Evolutionary conservation across 2,329 filamentous ascomycete genomes (phyloP), one percentile per base, ranked within the genome.

Genomic region (Colletotrichum graminicola): DNA sequence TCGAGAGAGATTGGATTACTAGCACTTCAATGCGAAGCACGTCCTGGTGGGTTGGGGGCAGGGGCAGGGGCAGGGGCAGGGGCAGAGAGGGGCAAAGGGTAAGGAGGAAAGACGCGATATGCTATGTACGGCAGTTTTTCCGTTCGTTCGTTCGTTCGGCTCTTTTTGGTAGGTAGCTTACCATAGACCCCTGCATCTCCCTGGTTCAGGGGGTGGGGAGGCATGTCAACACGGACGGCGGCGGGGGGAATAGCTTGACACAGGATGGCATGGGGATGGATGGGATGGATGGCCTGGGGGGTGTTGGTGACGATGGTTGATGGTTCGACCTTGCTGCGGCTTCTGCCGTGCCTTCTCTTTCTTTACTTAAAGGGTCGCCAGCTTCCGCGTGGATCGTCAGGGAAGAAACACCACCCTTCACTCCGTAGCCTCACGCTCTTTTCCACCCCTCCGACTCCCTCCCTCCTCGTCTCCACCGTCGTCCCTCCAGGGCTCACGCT

Each of bases 331-430:
- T 21, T n/a, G 43, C 43, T n/a, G 43, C 43, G 43, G 18, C 43
- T 43, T 43, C 41, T 43, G 2, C 36, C 12, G 14, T 4, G 14
- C 3, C 43, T 45, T 41, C 23, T 52, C 14, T 32, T 34, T 41
- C 10, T 68, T 68, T 69, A 64, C 61, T 72, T 72, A 69, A 70
- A 21, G n/a, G 45, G 47, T 49, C 55, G 39, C 21, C 16, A 14
- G 6, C n/a, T 43, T 3, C 36, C 34, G 23, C 49, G 36, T 18
- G 1, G 16, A 41, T 41, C 18, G 0, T 7, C 23, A 29, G 14
- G 23, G 18, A 18, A 43, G 29, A 32, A 23, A 43, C 34, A 32
- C 4, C 34, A 10, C 34, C 23, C 16, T 4, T 10, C 36, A 18
- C 49, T 26, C 36, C 18, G 29, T 26, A n/a, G 4, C 36, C 32